phyloP scores from a whole-genome alignment of 1,139 yeast species.

The Pichia sp. region DNA sequence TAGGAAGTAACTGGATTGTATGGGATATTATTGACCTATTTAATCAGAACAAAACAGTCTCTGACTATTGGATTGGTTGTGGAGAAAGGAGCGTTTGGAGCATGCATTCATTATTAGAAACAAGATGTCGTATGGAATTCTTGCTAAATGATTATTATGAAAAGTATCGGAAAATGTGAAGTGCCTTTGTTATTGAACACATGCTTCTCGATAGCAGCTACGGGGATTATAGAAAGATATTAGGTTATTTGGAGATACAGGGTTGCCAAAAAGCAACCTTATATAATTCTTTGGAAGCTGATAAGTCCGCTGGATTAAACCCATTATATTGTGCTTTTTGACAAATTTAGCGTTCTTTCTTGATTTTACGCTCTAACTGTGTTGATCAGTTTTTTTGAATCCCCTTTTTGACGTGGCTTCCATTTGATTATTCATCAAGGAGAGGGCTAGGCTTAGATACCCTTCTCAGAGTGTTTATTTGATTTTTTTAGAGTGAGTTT shows the following conservation, averaged over 20 bases:
- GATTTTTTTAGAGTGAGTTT: too few relatives aligned
- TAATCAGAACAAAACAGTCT: slow-evolving; percentile 68
- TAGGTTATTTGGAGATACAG: too few relatives aligned
- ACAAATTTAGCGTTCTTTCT: too few relatives aligned
- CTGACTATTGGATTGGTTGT: slow-evolving; percentile 81
- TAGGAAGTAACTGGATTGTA: slow-evolving; percentile 12
- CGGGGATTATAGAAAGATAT: background rate
- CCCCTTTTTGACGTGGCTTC: too few relatives aligned
- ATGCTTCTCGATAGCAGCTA: background rate
- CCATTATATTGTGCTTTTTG: too few relatives aligned
- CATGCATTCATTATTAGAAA: slow-evolving; percentile 72
- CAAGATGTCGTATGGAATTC: slow-evolving; percentile 86
- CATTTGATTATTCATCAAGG: too few relatives aligned
- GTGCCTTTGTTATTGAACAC: background rate
- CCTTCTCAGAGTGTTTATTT: too few relatives aligned
- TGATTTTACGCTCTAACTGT: too few relatives aligned
- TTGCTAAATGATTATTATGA: slow-evolving; percentile 64
- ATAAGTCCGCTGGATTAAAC: too few relatives aligned
- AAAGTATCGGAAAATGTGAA: slow-evolving; percentile 6
- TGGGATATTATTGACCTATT: slow-evolving; percentile 33
- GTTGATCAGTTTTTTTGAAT: too few relatives aligned
- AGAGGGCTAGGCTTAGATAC: too few relatives aligned
- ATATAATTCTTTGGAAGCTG: too few relatives aligned
- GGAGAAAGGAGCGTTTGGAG: slow-evolving; percentile 98
- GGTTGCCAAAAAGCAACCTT: background rate